Evolutionary conservation across 2,329 filamentous ascomycete genomes (phyloP).

Genomic region (Pseudocercospora vitis): DNA sequence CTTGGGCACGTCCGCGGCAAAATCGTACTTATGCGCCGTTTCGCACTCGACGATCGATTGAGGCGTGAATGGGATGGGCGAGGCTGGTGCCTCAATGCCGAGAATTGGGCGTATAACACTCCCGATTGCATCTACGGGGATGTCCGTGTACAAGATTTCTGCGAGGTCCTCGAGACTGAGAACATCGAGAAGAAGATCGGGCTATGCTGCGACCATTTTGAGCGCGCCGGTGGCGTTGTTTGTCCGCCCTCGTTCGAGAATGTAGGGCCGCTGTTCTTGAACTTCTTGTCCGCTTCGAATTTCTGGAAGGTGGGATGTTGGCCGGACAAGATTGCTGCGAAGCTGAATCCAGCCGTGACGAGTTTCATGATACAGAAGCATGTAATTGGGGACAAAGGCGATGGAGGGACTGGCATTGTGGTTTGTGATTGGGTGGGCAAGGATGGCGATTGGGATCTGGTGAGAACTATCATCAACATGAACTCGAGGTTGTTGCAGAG

Average conservation of each 20-base stretch:
- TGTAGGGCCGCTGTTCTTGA: slow-evolving; percentile 71
- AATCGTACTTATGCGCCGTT: slow-evolving; percentile 81
- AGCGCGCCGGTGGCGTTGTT: slow-evolving; percentile 56
- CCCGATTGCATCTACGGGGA: slow-evolving; percentile 71
- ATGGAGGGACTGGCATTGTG: slow-evolving; percentile 78
- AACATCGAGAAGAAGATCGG: slow-evolving; percentile 80
- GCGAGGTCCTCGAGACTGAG: slow-evolving; percentile 73
- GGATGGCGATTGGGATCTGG: slow-evolving; percentile 85
- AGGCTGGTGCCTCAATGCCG: slow-evolving; percentile 60
- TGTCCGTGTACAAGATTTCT: slow-evolving; percentile 91
- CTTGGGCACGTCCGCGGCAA: slow-evolving; percentile 78
- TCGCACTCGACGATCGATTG: slow-evolving; percentile 58
- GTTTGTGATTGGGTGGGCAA: slow-evolving; percentile 92
- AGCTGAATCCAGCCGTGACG: slow-evolving; percentile 76
- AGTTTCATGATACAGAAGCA: slow-evolving; percentile 59
- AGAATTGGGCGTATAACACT: slow-evolving; percentile 84
- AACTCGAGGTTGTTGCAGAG: slow-evolving; percentile 52
- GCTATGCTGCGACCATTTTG: slow-evolving; percentile 72
- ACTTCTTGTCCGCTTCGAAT: slow-evolving; percentile 88
- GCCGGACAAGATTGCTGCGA: slow-evolving; percentile 87
- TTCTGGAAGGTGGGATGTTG: slow-evolving; percentile 92
- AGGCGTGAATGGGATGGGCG: slow-evolving; percentile 52
- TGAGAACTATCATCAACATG: slow-evolving; percentile 85
- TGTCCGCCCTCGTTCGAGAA: slow-evolving; percentile 40
- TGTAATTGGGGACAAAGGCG: slow-evolving; percentile 39